Conservation (phyloP, 2,329 filamentous ascomycete species). For the Fusarium scirpi region DNA sequence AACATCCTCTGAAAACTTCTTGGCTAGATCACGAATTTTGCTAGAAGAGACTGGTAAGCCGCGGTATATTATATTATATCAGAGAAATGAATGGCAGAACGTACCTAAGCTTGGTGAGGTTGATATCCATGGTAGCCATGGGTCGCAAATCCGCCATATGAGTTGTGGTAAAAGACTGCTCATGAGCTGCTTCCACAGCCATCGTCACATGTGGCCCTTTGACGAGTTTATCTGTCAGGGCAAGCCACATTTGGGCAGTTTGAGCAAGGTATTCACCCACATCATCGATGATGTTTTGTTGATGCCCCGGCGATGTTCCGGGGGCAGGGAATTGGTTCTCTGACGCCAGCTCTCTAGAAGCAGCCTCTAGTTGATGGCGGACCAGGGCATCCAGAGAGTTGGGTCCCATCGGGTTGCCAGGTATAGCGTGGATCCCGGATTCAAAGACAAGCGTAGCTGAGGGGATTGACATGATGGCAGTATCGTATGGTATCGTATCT, state of each 20-base stretch:
- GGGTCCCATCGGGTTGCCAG: slow-evolving; percentile 27
- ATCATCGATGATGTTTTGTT: slow-evolving; percentile 50
- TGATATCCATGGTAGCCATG: slow-evolving; percentile 50
- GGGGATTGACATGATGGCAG: slow-evolving; percentile 45
- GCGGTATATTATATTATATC: neutral
- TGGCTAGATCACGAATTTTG: slow-evolving; percentile 52
- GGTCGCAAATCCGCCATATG: slow-evolving; percentile 47
- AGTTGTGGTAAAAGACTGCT: slow-evolving; percentile 42
- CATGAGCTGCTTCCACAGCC: slow-evolving; percentile 47
- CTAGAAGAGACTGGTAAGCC: slow-evolving; percentile 42
- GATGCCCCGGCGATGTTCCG: slow-evolving; percentile 24
- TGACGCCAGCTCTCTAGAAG: slow-evolving; percentile 42
- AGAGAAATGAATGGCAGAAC: slow-evolving; percentile 14
- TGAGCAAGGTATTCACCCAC: slow-evolving; percentile 54
- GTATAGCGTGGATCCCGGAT: slow-evolving; percentile 43
- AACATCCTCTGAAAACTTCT: slow-evolving; percentile 52
- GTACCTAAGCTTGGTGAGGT: slow-evolving; percentile 52
- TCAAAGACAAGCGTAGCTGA: slow-evolving; percentile 49
- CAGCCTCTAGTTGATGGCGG: slow-evolving; percentile 46
- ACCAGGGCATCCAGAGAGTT: slow-evolving; percentile 48
- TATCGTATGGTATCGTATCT: slow-evolving; percentile 3
- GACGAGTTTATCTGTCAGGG: slow-evolving; percentile 51
- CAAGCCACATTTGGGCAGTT: slow-evolving; percentile 51
- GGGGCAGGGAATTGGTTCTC: slow-evolving; percentile 23
- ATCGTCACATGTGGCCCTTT: slow-evolving; percentile 51